phyloP scores from a whole-genome alignment of 495 filamentous ascomycete genomes.

The Neurospora intermedia region DNA sequence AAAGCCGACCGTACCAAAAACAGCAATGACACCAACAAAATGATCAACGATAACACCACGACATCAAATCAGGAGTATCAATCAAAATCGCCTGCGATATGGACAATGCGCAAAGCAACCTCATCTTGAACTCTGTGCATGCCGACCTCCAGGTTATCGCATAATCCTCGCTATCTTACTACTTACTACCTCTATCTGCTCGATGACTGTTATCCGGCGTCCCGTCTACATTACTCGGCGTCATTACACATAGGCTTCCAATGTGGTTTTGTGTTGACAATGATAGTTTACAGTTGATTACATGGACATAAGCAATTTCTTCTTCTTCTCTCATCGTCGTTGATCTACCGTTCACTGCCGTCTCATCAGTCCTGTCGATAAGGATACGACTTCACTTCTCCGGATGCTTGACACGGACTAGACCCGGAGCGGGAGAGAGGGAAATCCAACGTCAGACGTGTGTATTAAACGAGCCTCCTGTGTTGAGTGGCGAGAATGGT shows the following conservation, averaged over 20 bases:
- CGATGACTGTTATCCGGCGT: neutral
- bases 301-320: neutral
- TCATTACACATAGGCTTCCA: too few relatives aligned
- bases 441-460: neutral
- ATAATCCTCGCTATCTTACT: neutral
- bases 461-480: neutral
- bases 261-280: neutral
- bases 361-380: neutral
- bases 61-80: neutral
- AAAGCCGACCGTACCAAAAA: neutral
- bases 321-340: neutral
- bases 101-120: neutral
- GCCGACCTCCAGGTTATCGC: too few relatives aligned
- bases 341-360: neutral
- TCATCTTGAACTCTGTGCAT: neutral
- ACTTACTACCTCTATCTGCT: neutral
- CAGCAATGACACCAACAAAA: neutral
- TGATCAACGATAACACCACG: neutral
- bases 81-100: neutral
- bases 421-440: neutral
- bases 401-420: neutral
- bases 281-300: neutral
- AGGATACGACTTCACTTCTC: neutral
- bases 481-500: neutral
- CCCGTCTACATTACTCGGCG: neutral